Evolutionary conservation across 1,139 yeast species (phyloP).

Genomic region (Barnettozyma hawaiiensis): DNA sequence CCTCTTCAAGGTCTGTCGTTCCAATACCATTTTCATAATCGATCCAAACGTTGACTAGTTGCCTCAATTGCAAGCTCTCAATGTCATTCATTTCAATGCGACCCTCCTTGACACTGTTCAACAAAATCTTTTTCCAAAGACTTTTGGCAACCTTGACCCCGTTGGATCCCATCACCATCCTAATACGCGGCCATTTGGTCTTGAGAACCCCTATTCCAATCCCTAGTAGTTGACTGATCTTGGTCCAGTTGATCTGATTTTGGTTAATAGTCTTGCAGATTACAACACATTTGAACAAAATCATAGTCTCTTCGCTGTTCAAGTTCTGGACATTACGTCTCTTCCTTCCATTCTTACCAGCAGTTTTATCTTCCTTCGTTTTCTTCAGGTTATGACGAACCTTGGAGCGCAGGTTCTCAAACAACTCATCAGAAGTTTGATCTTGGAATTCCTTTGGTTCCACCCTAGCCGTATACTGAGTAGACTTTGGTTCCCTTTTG

Average conservation of each 20-base stretch:
- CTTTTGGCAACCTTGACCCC: constrained; percentile 48
- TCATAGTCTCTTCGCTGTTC: constrained; percentile 40
- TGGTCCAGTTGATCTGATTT: constrained; percentile 51
- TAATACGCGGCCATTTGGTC: constrained; percentile 57
- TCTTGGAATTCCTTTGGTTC: constrained; percentile 9
- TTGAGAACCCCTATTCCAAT: constrained; percentile 37
- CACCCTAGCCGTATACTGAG: constrained; percentile 4
- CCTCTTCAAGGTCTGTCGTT: constrained; percentile 17
- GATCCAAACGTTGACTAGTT: constrained; percentile 54
- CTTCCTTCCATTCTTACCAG: constrained; percentile 6
- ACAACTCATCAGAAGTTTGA: constrained; percentile 7
- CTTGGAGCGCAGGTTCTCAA: constrained; percentile 8
- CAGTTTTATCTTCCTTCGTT: constrained; percentile 3
- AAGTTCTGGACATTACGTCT: constrained; percentile 23
- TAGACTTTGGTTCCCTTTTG: constrained; percentile 1
- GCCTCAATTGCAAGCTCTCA: constrained; percentile 41
- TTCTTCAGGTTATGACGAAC: constrained; percentile 6
- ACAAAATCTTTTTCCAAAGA: constrained; percentile 54
- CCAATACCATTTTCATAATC: constrained; percentile 34
- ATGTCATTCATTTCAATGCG: constrained; percentile 41
- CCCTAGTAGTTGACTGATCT: constrained; percentile 43
- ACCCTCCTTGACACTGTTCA: constrained; percentile 47
- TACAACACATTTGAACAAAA: constrained; percentile 51
- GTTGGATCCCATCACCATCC: constrained; percentile 52
- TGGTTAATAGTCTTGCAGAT: constrained; percentile 53